Percentiles rank a stretch among this genome's conserved stretches.
Evolutionary conservation across 495 filamentous ascomycete species (phyloP).

Genomic region (Podospora pseudoanserina): DNA sequence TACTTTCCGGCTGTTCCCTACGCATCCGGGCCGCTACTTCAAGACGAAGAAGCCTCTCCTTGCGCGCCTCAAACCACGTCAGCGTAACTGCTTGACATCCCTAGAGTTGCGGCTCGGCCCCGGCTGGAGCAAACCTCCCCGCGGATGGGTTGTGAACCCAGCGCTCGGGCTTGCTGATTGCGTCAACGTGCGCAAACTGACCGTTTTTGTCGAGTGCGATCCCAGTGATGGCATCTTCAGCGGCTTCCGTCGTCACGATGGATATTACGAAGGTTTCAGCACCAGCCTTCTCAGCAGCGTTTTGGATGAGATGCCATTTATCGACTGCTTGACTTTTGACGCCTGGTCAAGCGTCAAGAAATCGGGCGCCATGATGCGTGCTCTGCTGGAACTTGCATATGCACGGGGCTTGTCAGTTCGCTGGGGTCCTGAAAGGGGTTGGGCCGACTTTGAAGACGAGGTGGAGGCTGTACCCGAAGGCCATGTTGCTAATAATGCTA

Average conservation of each 20-base stretch:
- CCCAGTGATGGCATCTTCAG: slow-evolving; percentile 69
- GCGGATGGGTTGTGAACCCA: slow-evolving; percentile 65
- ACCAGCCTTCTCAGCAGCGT: slow-evolving; percentile 55
- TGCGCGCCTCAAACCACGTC: slow-evolving; percentile 60
- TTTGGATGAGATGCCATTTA: slow-evolving; percentile 54
- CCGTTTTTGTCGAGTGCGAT: slow-evolving; percentile 76
- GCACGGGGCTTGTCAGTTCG: slow-evolving; percentile 51
- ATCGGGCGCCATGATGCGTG: slow-evolving; percentile 65
- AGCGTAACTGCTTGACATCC: slow-evolving; percentile 61
- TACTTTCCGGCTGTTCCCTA: slow-evolving; percentile 74
- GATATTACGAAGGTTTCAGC: slow-evolving; percentile 73
- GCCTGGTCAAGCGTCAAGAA: slow-evolving; percentile 67
- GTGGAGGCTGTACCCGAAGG: neutral
- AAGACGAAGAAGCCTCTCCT: slow-evolving; percentile 61
- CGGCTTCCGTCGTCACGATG: slow-evolving; percentile 65
- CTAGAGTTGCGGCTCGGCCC: slow-evolving; percentile 77
- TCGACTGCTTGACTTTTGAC: slow-evolving; percentile 70
- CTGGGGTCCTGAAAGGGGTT: slow-evolving; percentile 70
- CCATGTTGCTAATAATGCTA: neutral
- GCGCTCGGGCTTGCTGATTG: slow-evolving; percentile 64
- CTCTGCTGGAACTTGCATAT: slow-evolving; percentile 55
- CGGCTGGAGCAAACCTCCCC: slow-evolving; percentile 72
- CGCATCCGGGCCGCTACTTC: slow-evolving; percentile 62
- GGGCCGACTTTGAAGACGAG: slow-evolving; percentile 44
- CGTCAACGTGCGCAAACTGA: slow-evolving; percentile 57